phyloP scores from a whole-genome alignment of 1,139 yeast genomes.

The Meyerozyma elateridarum region DNA sequence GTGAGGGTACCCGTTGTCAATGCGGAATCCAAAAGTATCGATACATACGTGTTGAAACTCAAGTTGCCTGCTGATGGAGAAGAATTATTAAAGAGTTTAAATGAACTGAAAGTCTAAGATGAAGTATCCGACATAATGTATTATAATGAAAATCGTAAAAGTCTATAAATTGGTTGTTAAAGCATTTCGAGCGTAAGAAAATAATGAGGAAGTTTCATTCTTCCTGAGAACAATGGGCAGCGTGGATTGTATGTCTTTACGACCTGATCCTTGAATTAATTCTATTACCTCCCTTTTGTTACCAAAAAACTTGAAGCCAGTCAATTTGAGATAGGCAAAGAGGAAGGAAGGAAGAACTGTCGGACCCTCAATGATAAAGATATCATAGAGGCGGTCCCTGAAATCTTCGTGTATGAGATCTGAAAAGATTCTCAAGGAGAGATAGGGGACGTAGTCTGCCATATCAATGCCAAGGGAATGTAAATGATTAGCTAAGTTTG shows the following conservation, averaged over 20 bases:
- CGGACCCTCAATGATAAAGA: constrained; percentile 60
- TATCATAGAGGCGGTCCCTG: no score
- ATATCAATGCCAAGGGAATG: constrained; percentile 31
- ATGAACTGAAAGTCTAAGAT: constrained; percentile 28
- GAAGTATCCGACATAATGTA: no score
- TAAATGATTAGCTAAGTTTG: constrained; percentile 49
- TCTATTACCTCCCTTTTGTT: constrained; percentile 39
- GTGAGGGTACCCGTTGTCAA: constrained; percentile 59
- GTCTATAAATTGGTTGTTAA: no score
- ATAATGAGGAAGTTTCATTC: constrained; percentile 6
- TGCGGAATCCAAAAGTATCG: constrained; percentile 30
- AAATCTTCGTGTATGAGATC: no score
- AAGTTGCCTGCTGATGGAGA: constrained; percentile 67
- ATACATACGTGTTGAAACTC: constrained; percentile 66
- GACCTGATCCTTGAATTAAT: no score
- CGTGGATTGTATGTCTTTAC: no score
- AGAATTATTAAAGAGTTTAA: constrained; percentile 51
- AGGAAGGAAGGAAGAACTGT: constrained; percentile 43
- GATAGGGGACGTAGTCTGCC: constrained; percentile 21
- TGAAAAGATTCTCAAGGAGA: constrained; percentile 18
- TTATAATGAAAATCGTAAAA: no score
- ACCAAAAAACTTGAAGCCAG: constrained; percentile 53
- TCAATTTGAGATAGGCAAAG: constrained; percentile 42
- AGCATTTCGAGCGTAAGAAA: constrained; percentile 2
- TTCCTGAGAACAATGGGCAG: constrained; percentile 32